Evolutionary conservation across 495 filamentous ascomycete genomes (phyloP).

Genomic region (Aspergillus nidulans): DNA sequence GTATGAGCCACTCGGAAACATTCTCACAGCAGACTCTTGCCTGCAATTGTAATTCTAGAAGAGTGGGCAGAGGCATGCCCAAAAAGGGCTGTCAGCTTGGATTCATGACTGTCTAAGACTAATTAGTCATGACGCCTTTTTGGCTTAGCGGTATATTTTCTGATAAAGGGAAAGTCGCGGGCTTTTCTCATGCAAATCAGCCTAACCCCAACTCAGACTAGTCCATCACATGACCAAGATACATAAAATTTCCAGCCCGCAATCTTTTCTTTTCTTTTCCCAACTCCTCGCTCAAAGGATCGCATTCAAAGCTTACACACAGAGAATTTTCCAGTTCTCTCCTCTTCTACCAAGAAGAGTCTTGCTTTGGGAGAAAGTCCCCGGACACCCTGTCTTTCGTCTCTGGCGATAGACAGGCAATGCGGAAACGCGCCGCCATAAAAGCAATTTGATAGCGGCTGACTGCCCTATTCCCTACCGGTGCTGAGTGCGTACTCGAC

Average conservation of each 20-base stretch:
- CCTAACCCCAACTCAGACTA: slow-evolving; percentile 14
- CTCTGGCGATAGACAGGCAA: slow-evolving; percentile 39
- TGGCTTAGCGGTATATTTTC: too few species aligned
- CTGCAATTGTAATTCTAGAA: too few species aligned
- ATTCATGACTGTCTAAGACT: too few species aligned
- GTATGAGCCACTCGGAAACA: background rate
- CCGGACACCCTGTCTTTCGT: slow-evolving; percentile 75
- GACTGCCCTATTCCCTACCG: slow-evolving; percentile 49
- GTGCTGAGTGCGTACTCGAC: slow-evolving; percentile 30
- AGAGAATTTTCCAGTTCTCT: slow-evolving; percentile 46
- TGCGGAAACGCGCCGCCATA: slow-evolving; percentile 99
- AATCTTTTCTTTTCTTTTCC: slow-evolving; percentile 34
- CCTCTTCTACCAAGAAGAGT: slow-evolving; percentile 34
- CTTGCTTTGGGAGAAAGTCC: slow-evolving; percentile 99
- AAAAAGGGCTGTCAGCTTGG: too few species aligned
- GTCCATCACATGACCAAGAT: slow-evolving; percentile 20
- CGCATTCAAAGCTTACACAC: slow-evolving; percentile 99
- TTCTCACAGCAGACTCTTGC: background rate
- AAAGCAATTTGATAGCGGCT: slow-evolving; percentile 84
- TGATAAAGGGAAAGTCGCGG: background rate
- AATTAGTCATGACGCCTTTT: too few species aligned
- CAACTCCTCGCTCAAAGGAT: slow-evolving; percentile 97
- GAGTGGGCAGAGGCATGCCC: too few species aligned
- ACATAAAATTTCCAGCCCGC: slow-evolving; percentile 10
- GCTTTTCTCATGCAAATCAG: background rate